A percentile compares a stretch with the other conserved stretches of the same genome.
phyloP scores from a whole-genome alignment of 768 basidiomycete genomes.

The Neoboletus magnificus region DNA sequence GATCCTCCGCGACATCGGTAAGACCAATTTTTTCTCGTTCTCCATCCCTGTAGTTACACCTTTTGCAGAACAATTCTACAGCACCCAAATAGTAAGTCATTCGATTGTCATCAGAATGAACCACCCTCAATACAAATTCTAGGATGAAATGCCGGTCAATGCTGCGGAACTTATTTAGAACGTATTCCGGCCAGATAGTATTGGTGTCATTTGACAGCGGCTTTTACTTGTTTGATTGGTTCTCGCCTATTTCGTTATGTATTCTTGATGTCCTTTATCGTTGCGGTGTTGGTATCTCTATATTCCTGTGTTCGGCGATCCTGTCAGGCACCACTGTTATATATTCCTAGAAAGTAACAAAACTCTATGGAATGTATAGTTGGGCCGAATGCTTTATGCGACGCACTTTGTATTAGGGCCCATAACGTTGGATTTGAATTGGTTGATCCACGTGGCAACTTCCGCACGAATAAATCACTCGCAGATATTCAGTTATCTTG shows the following conservation, averaged over 20 bases:
- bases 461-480: neutral
- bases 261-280: slow-evolving; percentile 11
- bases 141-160: slow-evolving; percentile 99
- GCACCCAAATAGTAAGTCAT: slow-evolving; percentile 78
- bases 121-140: slow-evolving; percentile 25
- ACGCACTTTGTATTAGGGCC: neutral
- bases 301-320: slow-evolving; percentile 4
- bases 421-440: neutral
- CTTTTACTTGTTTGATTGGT: slow-evolving; percentile 3
- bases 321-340: slow-evolving; percentile 1
- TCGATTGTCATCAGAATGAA: slow-evolving; percentile 1
- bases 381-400: neutral
- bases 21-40: slow-evolving; percentile 25
- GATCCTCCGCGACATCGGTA: slow-evolving; percentile 95
- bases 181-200: neutral
- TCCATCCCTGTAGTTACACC: slow-evolving; percentile 10
- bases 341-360: neutral
- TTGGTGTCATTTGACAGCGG: slow-evolving; percentile 1
- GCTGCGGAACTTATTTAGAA: slow-evolving; percentile 91
- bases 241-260: slow-evolving; percentile 15
- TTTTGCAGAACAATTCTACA: slow-evolving; percentile 86
- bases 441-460: neutral
- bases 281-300: slow-evolving; percentile 6
- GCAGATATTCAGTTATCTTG: neutral
- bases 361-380: neutral